Evolutionary conservation across 2,329 filamentous ascomycete species (phyloP).

Genomic region (Colletotrichum lini): DNA sequence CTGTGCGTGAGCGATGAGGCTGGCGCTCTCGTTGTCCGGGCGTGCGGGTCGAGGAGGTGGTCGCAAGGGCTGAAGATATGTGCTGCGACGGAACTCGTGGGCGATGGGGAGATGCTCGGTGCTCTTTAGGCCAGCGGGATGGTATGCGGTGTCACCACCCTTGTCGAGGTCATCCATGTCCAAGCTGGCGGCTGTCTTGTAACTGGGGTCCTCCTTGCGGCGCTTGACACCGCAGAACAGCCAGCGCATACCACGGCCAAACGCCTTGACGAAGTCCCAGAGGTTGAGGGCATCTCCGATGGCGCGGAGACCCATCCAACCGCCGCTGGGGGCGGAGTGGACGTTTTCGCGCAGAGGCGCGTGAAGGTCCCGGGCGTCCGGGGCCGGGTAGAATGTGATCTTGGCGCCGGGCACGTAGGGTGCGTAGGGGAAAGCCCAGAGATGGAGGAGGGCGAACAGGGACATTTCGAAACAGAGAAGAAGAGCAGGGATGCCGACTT

Average conservation of each 20-base stretch:
- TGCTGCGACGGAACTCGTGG: constrained; percentile 54
- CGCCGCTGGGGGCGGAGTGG: constrained; percentile 70
- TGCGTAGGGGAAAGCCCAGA: constrained; percentile 86
- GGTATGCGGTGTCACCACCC: constrained; percentile 45
- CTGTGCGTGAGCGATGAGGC: constrained; percentile 58
- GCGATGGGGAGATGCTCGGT: constrained; percentile 58
- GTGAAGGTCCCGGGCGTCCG: constrained; percentile 58
- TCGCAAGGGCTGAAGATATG: constrained; percentile 43
- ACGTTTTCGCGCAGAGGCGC: constrained; percentile 60
- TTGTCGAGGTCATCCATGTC: constrained; percentile 57
- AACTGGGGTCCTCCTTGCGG: constrained; percentile 68
- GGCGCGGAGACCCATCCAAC: constrained; percentile 75
- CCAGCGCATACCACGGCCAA: constrained; percentile 84
- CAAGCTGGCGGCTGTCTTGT: constrained; percentile 56
- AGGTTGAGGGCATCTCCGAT: constrained; percentile 81
- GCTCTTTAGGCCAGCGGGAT: constrained; percentile 49
- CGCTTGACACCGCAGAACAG: constrained; percentile 80
- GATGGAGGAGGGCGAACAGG: constrained; percentile 81
- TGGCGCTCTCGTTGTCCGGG: constrained; percentile 56
- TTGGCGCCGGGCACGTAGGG: constrained; percentile 71
- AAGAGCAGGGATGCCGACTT: constrained; percentile 83
- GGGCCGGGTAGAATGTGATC: constrained; percentile 62
- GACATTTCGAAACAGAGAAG: constrained; percentile 90
- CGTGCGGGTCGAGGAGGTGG: constrained; percentile 40
- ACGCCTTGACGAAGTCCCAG: constrained; percentile 87